Conservation (phyloP, 1,284 basidiomycete genomes). For the Pseudozyma sp. region DNA sequence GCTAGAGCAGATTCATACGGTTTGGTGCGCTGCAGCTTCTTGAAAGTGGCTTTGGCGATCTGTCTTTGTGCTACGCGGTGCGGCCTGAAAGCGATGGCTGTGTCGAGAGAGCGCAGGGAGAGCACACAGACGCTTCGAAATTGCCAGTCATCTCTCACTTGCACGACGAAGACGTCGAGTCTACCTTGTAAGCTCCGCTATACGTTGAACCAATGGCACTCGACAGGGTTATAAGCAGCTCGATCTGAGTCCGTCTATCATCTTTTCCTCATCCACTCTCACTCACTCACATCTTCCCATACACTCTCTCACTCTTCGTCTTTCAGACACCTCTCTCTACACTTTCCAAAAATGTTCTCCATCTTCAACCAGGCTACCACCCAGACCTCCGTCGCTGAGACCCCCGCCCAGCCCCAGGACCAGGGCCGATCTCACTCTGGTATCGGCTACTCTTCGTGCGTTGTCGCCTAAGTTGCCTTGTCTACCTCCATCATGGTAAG, state of each 20-base stretch:
- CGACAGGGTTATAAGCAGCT: constrained; percentile 15
- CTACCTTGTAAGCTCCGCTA: no score
- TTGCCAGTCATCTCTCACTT: no score
- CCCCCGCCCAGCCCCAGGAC: constrained; percentile 14
- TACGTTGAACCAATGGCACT: not conserved
- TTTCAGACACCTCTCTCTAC: constrained; percentile 16
- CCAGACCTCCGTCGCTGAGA: constrained; percentile 31
- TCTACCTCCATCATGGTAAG: constrained; percentile 10
- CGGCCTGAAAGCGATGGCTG: no score
- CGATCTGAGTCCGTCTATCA: not conserved
- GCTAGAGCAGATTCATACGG: no score
- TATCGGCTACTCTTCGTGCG: constrained; percentile 31
- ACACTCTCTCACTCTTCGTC: constrained; percentile 6
- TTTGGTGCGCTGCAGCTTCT: no score
- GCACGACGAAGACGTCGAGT: no score
- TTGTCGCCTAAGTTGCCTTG: constrained; percentile 17
- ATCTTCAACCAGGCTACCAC: constrained; percentile 31
- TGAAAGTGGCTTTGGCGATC: no score
- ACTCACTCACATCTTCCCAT: constrained; percentile 9
- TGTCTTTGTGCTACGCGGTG: no score
- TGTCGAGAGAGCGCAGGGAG: no score
- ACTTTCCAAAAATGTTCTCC: constrained; percentile 30
- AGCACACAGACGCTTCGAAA: no score
- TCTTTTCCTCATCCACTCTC: constrained; percentile 18
- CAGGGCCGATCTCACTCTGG: constrained; percentile 10